Percentiles rank a stretch among this genome's conserved stretches.
Evolutionary conservation across 495 filamentous ascomycete genomes (phyloP).

Genomic region (Thermothielavioides terrestris): DNA sequence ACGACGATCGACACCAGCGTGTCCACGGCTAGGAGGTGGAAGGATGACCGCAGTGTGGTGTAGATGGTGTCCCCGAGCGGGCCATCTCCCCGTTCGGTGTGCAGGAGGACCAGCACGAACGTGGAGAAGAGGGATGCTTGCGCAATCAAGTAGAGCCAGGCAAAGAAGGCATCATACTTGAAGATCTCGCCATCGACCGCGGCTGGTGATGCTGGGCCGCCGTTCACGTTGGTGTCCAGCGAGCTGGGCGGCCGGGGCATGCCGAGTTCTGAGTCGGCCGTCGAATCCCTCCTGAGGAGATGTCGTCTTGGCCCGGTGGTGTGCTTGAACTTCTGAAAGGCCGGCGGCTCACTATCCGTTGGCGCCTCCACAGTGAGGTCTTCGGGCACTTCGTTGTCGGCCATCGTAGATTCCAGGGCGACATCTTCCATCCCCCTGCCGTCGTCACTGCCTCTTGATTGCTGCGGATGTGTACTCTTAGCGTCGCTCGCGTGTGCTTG

Average conservation of each 20-base stretch:
- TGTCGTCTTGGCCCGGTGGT: conserved; percentile 16
- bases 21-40: conserved; percentile 80
- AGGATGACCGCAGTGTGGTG: conserved; percentile 74
- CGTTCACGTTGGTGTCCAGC: conserved; percentile 15
- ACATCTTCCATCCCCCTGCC: conserved; percentile 77
- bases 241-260: conserved; percentile 16
- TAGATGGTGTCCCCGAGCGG: conserved; percentile 80
- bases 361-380: conserved; percentile 49
- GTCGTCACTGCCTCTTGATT: conserved; percentile 42
- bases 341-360: conserved; percentile 59
- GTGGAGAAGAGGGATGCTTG: conserved; percentile 76
- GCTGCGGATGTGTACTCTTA: conserved; percentile 23
- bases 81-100: conserved; percentile 56
- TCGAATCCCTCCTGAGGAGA: conserved; percentile 18
- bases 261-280: conserved; percentile 23
- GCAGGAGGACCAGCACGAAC: conserved; percentile 78
- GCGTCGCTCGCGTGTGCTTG: conserved; percentile 36
- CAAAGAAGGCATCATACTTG: conserved; percentile 80
- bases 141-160: conserved; percentile 79
- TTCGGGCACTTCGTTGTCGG: conserved; percentile 51
- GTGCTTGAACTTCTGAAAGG: conserved; percentile 72
- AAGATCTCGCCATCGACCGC: conserved; percentile 40
- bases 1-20: conserved; percentile 83
- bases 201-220: conserved; percentile 11
- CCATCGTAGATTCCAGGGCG: conserved; percentile 59